Evolutionary conservation across 73 alveolate species (phyloP).

Genomic region (Paramecium pentaurelia): DNA sequence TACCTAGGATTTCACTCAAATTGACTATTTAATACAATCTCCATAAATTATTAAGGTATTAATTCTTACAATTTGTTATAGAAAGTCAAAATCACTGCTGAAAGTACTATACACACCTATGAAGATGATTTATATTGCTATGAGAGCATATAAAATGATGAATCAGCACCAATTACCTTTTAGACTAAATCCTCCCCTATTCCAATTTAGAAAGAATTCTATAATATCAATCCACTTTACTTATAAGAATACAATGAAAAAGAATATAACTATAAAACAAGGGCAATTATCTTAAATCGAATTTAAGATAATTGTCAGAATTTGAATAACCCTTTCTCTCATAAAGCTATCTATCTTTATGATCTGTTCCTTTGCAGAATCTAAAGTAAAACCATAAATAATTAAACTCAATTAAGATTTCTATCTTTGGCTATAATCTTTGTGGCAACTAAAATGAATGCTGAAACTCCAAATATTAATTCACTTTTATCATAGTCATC

Average conservation of each 20-base stretch:
- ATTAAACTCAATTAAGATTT: not conserved
- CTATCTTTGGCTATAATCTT: not conserved
- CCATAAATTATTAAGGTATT: not conserved
- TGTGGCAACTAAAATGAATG: not conserved
- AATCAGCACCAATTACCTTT: not conserved
- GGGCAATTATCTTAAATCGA: not conserved
- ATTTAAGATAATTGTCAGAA: not conserved
- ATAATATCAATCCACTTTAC: not conserved
- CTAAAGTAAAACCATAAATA: not conserved
- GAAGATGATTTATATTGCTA: not conserved
- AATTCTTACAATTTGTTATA: not conserved
- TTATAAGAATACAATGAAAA: not conserved
- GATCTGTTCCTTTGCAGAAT: not conserved
- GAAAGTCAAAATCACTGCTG: not conserved
- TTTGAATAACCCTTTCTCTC: not conserved
- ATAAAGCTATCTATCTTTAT: not conserved
- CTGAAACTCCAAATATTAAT: not conserved
- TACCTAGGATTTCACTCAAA: not conserved
- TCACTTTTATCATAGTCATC: not conserved
- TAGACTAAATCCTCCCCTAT: not conserved
- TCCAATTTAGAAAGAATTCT: not conserved
- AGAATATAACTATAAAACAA: not conserved
- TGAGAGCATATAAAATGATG: not conserved
- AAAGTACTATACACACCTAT: not conserved
- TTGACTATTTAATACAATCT: not conserved